Base-by-base conservation (phyloP, 495 filamentous ascomycete genomes). In the Talaromyces borbonicus region DNA sequence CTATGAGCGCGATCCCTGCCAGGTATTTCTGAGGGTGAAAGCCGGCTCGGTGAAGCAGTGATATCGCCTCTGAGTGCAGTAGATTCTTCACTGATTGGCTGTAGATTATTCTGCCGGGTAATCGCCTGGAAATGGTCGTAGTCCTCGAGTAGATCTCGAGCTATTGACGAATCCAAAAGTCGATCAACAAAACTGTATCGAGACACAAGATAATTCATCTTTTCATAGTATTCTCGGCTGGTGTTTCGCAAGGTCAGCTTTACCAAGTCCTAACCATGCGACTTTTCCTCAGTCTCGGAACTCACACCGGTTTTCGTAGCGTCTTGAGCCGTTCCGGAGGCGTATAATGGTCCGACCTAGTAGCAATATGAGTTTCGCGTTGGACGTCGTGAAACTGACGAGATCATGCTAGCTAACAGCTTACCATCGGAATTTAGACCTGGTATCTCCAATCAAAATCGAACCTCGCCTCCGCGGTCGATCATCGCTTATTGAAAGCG, bases 131-230 rank as follows among this genome's bases (percentile, higher is more conserved):
- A 64, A 36, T 77, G 56, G 44, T 77, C 75, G 61, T 96, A 96
- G 54, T 94, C 90, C 53, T 92, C 85, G 41, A 96, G 78, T 12
- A 96, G 67, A 55, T 84, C 78, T 49, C 88, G 87, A 0, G 89
- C 87, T 5, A 94, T 67, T 5, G 87, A 89, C 9, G 87, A 93
- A 61, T 93, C 88, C 26, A 96, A 74, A 15, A 96, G 65, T n/a
- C 83, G 75, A 61, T 96, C 89, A 51, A 95, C 93, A 55, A 90
- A 95, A 38, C 87, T 72, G 58, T 95, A 96, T 52, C 87, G 84
- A 47, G 87, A 83, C 41, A 96, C 77, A 8, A 96, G 64, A 43
- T 72, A 73, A 58, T 96, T 96, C 54, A 75, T 88, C 5, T 83
- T 76, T 59, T 89, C 80, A 59, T 96, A 90, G 64, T 92, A 94